phyloP scores from a whole-genome alignment of 441 rosid species.

The Erodium chrysanthum region DNA sequence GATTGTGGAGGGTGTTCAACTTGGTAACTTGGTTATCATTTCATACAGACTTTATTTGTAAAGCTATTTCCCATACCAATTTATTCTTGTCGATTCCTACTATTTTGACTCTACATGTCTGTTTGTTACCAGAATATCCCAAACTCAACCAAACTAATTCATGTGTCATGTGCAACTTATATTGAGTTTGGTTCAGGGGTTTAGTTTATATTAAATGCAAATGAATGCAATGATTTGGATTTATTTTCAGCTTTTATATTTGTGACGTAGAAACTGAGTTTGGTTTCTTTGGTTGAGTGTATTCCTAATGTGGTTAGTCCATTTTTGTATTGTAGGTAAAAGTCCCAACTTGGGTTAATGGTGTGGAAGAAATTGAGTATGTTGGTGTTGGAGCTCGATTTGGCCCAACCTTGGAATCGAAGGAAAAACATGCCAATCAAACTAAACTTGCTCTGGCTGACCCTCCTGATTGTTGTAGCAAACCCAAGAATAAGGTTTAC shows the following conservation, averaged over 20 bases:
- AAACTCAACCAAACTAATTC: constrained; percentile 2
- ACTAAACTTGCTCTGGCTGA: constrained; percentile 35
- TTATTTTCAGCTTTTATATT: neutral
- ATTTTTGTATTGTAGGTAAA: constrained; percentile 29
- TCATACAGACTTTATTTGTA: neutral
- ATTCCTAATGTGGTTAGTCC: neutral
- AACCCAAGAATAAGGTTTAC: constrained; percentile 37
- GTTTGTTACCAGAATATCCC: neutral
- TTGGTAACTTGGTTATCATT: neutral
- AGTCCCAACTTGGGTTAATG: constrained; percentile 41
- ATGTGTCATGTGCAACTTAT: neutral
- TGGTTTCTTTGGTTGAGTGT: neutral
- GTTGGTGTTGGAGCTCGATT: constrained; percentile 55
- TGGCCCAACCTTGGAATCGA: constrained; percentile 40
- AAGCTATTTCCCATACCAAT: neutral
- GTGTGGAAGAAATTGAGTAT: constrained; percentile 31
- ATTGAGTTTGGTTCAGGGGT: neutral
- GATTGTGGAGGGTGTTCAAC: neutral
- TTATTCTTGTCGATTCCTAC: neutral
- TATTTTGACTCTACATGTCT: neutral
- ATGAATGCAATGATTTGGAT: too few species aligned
- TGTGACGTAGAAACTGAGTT: neutral
- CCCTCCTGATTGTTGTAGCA: constrained; percentile 45
- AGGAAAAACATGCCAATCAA: constrained; percentile 39
- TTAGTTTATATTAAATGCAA: too few species aligned